Evolutionary conservation across 2,329 filamentous ascomycete genomes (phyloP).

Genomic region (Dactylellina drechsleri): DNA sequence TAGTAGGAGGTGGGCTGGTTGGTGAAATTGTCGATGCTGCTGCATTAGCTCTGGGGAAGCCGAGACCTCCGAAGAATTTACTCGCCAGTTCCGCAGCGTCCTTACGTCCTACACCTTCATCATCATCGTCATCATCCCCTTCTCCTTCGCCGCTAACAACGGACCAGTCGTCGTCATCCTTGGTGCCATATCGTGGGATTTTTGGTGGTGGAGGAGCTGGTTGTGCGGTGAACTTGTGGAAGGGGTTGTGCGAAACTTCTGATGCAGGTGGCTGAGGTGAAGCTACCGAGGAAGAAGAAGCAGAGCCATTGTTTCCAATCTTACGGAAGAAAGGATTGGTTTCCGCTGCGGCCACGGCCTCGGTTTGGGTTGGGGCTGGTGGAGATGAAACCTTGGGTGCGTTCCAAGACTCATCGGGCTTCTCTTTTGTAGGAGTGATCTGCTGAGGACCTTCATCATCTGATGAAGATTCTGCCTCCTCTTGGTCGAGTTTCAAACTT

Average conservation of each 20-base stretch:
- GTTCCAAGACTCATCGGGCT: conserved; percentile 64
- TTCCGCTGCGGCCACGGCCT: conserved; percentile 69
- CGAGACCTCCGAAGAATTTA: conserved; percentile 97
- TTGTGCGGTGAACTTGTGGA: conserved; percentile 62
- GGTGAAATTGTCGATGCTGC: conserved; percentile 62
- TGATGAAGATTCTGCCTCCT: conserved; percentile 77
- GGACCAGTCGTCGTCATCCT: conserved; percentile 82
- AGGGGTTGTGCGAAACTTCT: conserved; percentile 67
- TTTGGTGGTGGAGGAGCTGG: conserved; percentile 50
- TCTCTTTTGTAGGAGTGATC: conserved; percentile 69
- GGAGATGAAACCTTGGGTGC: conserved; percentile 55
- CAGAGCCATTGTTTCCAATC: conserved; percentile 65
- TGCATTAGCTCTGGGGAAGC: conserved; percentile 85
- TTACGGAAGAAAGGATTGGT: conserved; percentile 94
- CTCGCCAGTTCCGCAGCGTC: conserved; percentile 92
- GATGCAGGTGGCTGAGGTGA: conserved; percentile 66
- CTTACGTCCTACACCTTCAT: conserved; percentile 80
- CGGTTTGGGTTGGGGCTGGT: conserved; percentile 56
- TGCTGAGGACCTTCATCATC: conserved; percentile 81
- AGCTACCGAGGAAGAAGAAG: conserved; percentile 59
- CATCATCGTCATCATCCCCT: conserved; percentile 71
- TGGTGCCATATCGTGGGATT: conserved; percentile 66
- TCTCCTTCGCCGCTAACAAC: conserved; percentile 74
- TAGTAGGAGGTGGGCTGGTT: conserved; percentile 63
- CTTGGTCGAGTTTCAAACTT: conserved; percentile 72